Base-by-base conservation (phyloP, 1,284 basidiomycete species). In the Grifola frondosa region DNA sequence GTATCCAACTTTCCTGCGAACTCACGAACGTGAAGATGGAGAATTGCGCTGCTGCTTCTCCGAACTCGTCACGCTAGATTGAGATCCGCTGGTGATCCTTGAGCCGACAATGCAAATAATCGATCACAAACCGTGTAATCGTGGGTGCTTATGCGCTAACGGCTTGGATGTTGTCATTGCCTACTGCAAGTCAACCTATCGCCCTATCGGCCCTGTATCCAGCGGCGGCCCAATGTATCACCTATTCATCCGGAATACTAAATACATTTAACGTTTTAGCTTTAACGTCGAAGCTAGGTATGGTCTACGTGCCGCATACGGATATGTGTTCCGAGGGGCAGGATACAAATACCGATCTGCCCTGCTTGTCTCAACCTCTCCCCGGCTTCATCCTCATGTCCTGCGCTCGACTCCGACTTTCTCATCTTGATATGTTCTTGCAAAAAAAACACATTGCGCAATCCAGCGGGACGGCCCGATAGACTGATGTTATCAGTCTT, bases 251-350 rank as follows among this genome's bases (percentile, higher is more conserved):
- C 32, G 28, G 31, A 39, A 48, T 40, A 25, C 33, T 45, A 36
- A 37, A 32, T 37, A 33, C 42, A 57, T 57, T 64, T 63, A 64
- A 58, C 60, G 55, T 64, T 64, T 64, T 63, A 63, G 60, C 62
- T 64, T 63, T 62, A 59, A 58, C 47, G 55, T 64, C 46, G 52
- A 52, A 46, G 58, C 57, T 52, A 49, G 34, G 39, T 49, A 53
- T 48, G 35, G 30, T 45, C 46, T 49, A 43, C 42, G 43, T 42
- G 43, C 32, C 33, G 34, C 35, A 38, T 46, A n/a, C 40, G 46
- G 31, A 43, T 16, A 19, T 30, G 36, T 48, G 54, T 31, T 46
- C 54, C 54, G 47, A 41, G 37, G 37, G 26, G 28, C 17, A 46
- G 47, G 53, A 38, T 41, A 56, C 52, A 57, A 42, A 50, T 41